Evolutionary conservation across 768 basidiomycete species (phyloP).

Genomic region (Phlegmacium glaucopus): DNA sequence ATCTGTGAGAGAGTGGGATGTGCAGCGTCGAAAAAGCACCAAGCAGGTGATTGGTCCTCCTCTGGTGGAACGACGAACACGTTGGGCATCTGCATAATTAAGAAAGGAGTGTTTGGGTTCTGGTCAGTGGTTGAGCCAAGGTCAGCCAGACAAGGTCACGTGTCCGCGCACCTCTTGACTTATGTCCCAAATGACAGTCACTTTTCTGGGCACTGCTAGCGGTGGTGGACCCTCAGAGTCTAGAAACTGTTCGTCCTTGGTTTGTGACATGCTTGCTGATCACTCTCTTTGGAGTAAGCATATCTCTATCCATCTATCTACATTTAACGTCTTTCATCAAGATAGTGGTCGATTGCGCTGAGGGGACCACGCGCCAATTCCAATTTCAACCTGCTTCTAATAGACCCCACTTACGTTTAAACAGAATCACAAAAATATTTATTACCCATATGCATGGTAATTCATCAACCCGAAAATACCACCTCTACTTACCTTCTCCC

Average conservation of each 20-base stretch:
- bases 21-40: conserved; percentile 56
- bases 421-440: conserved; percentile 64
- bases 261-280: conserved; percentile 53
- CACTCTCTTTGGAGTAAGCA: conserved; percentile 66
- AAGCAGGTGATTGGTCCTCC: conserved; percentile 51
- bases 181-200: conserved; percentile 62
- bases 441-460: conserved; percentile 84
- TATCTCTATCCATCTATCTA: not conserved
- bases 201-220: conserved; percentile 74
- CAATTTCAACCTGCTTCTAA: conserved; percentile 41
- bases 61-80: conserved; percentile 58
- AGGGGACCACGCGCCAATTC: conserved; percentile 75
- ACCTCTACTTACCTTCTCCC: not conserved
- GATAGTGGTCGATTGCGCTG: conserved; percentile 81
- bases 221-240: conserved; percentile 72
- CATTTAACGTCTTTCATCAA: conserved; percentile 13
- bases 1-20: conserved; percentile 13
- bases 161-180: conserved; percentile 21
- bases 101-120: conserved; percentile 5
- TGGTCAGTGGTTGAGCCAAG: not conserved
- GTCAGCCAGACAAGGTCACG: conserved; percentile 27
- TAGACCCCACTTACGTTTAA: conserved; percentile 34
- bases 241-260: conserved; percentile 76
- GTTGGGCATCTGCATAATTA: conserved; percentile 35
- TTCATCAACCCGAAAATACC: conserved; percentile 3